phyloP scores from a whole-genome alignment of 495 filamentous ascomycete genomes.

The Chaetomium cochliodes region DNA sequence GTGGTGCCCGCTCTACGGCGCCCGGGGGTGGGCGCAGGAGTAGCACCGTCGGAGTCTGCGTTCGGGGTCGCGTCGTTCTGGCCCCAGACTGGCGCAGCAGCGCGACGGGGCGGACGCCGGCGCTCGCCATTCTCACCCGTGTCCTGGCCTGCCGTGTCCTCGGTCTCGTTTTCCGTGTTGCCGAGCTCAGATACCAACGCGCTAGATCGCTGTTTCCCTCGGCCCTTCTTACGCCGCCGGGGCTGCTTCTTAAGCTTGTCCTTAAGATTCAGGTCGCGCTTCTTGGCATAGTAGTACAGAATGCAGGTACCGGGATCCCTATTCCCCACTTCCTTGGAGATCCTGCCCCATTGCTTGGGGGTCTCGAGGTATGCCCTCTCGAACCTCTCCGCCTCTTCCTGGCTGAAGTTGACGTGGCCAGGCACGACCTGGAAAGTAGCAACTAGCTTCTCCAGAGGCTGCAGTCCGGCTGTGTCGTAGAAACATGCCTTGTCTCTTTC shows the following conservation, averaged over 20 bases:
- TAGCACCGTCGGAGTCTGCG: conserved; percentile 56
- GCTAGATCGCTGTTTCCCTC: conserved; percentile 66
- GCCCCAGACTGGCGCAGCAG: conserved; percentile 54
- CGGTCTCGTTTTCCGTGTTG: conserved; percentile 54
- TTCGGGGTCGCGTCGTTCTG: conserved; percentile 47
- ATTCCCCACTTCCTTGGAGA: conserved; percentile 68
- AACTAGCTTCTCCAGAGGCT: conserved; percentile 65
- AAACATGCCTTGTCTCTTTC: conserved; percentile 57
- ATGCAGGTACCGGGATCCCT: conserved; percentile 85
- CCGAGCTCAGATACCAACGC: conserved; percentile 74
- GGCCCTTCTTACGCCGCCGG: conserved; percentile 58
- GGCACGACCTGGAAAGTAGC: conserved; percentile 70
- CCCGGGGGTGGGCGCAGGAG: conserved; percentile 47
- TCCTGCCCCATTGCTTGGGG: conserved; percentile 91
- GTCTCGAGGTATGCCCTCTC: conserved; percentile 73
- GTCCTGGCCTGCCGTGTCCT: conserved; percentile 47
- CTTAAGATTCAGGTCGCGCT: conserved; percentile 82
- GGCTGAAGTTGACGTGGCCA: conserved; percentile 77
- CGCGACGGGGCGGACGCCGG: conserved; percentile 50
- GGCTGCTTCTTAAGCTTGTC: conserved; percentile 73
- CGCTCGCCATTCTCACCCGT: conserved; percentile 52
- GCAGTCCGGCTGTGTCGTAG: conserved; percentile 68
- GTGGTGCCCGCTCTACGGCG: conserved; percentile 50
- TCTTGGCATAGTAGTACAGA: conserved; percentile 93
- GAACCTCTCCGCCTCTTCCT: conserved; percentile 74